Conservation (phyloP, 441 rosid species). For the Mallotus repandus region DNA sequence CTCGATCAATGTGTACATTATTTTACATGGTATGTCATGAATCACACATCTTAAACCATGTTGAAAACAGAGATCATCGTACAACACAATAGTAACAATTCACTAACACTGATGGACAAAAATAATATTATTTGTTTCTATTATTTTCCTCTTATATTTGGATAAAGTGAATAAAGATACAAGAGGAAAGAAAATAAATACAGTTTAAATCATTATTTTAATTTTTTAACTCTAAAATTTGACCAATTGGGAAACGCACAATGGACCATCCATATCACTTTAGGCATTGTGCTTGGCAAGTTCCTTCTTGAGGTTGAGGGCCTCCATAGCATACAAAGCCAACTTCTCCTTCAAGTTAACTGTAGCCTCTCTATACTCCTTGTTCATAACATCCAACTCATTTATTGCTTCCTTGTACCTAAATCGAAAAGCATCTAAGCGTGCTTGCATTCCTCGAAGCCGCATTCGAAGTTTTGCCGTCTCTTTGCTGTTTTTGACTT, state of each 20-base stretch:
- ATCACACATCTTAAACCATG: too few relatives aligned
- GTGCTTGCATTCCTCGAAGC: constrained; percentile 73
- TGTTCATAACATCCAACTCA: constrained; percentile 58
- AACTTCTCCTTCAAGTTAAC: constrained; percentile 52
- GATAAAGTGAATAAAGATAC: too few relatives aligned
- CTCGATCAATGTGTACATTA: too few relatives aligned
- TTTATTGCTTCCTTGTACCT: constrained; percentile 46
- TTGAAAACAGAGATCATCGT: too few relatives aligned
- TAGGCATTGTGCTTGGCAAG: constrained; percentile 33
- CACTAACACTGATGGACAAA: too few relatives aligned
- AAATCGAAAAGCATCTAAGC: constrained; percentile 54
- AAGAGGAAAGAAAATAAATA: too few relatives aligned
- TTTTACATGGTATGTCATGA: too few relatives aligned
- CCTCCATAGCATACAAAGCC: constrained; percentile 54
- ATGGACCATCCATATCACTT: background rate
- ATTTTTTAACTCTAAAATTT: too few relatives aligned
- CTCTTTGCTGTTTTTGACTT: constrained; percentile 41
- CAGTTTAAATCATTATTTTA: too few relatives aligned
- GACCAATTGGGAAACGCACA: background rate
- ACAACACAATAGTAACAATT: too few relatives aligned
- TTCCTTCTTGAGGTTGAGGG: constrained; percentile 65
- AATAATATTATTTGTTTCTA: too few relatives aligned
- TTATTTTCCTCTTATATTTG: too few relatives aligned
- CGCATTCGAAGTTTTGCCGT: constrained; percentile 77
- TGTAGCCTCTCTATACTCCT: constrained; percentile 61